phyloP scores from a whole-genome alignment of 345 rosid species.

The Excoecaria cochinchinensis region DNA sequence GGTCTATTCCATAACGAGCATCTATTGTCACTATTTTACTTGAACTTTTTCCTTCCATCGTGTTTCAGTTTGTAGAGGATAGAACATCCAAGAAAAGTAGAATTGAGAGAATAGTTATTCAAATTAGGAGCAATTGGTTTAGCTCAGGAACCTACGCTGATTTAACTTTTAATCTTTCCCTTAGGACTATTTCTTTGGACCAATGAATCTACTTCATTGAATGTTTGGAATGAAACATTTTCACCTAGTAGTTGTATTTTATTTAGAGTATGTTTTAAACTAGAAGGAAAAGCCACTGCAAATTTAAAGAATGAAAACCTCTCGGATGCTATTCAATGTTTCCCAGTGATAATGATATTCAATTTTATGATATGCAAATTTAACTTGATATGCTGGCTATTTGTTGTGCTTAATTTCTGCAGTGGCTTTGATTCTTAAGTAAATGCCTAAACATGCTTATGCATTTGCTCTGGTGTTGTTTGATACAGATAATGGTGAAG shows the following conservation, averaged over 20 bases:
- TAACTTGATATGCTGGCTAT: neutral
- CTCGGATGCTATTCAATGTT: neutral
- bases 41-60: too few relatives aligned
- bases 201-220: neutral
- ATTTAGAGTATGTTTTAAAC: neutral
- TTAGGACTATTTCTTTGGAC: neutral
- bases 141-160: too few relatives aligned
- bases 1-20: too few relatives aligned
- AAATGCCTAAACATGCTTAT: neutral
- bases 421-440: neutral
- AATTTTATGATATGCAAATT: neutral
- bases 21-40: too few relatives aligned
- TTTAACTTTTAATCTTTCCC: too few relatives aligned
- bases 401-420: neutral
- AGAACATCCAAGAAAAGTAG: too few relatives aligned
- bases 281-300: neutral
- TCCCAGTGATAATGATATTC: neutral
- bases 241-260: neutral
- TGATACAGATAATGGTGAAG: slow-evolving; percentile 53
- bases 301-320: neutral
- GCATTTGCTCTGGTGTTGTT: neutral
- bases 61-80: too few relatives aligned
- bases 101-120: too few relatives aligned
- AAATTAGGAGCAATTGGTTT: too few relatives aligned
- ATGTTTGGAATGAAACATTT: neutral